phyloP scores from a whole-genome alignment of 495 filamentous ascomycete species.

The Choiromyces venosus region DNA sequence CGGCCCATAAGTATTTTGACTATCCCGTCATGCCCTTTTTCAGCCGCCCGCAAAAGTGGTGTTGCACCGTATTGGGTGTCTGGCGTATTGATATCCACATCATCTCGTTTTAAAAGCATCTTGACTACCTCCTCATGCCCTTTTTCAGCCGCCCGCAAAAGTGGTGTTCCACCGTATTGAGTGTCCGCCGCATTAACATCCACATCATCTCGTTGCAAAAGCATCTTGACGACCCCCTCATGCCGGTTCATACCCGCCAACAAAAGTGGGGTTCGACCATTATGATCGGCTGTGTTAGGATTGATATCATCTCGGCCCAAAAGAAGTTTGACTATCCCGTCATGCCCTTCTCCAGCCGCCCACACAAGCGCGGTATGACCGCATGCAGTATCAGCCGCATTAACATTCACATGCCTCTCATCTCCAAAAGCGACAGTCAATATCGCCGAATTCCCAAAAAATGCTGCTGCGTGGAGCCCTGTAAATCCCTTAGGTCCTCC shows the following conservation, averaged over 20 bases:
- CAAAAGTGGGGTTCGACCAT: slow-evolving; percentile 42
- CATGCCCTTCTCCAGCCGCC: too few relatives aligned
- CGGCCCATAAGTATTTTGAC: slow-evolving; percentile 7
- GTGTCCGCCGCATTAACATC: slow-evolving; percentile 26
- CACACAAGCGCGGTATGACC: too few relatives aligned
- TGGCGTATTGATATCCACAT: slow-evolving; percentile 17
- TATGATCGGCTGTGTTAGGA: too few relatives aligned
- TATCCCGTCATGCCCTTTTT: slow-evolving; percentile 16
- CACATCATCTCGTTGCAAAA: slow-evolving; percentile 27
- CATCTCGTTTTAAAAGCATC: slow-evolving; percentile 26
- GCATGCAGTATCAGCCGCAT: too few relatives aligned
- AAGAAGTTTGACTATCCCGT: too few relatives aligned
- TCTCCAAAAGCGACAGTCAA: too few relatives aligned
- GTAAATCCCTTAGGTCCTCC: too few relatives aligned
- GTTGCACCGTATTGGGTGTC: neutral
- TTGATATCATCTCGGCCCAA: too few relatives aligned
- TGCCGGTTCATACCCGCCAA: slow-evolving; percentile 45
- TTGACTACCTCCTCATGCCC: slow-evolving; percentile 32
- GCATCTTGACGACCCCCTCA: slow-evolving; percentile 34
- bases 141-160: slow-evolving; percentile 27
- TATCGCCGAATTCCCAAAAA: too few relatives aligned
- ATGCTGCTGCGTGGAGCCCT: too few relatives aligned
- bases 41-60: slow-evolving; percentile 26
- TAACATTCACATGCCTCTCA: too few relatives aligned
- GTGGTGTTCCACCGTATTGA: slow-evolving; percentile 33